Evolutionary conservation across 345 rosid genomes (phyloP).

Genomic region (Linum tenue): DNA sequence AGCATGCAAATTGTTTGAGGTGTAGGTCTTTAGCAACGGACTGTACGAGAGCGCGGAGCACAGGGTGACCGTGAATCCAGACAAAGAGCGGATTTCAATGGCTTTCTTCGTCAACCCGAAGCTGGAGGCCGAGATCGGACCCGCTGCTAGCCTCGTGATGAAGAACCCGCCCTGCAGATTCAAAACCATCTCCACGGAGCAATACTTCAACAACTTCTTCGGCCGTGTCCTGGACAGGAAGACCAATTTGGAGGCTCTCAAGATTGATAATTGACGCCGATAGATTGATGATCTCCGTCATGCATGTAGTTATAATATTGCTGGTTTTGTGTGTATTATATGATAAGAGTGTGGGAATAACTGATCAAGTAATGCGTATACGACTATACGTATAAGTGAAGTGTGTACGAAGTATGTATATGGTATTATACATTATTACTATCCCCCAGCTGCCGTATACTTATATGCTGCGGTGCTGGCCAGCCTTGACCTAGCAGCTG

Average conservation of each 20-base stretch:
- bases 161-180: background rate
- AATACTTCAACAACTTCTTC: background rate
- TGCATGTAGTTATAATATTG: no score
- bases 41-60: conserved; percentile 5
- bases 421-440: no score
- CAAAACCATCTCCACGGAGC: background rate
- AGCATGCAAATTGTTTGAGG: background rate
- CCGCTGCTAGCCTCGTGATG: background rate
- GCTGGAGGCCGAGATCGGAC: background rate
- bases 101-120: conserved; percentile 8
- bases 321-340: no score
- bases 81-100: conserved; percentile 8
- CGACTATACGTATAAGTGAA: no score
- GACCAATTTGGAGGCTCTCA: background rate
- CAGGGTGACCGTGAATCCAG: conserved; percentile 1
- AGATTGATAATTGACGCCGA: background rate
- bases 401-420: no score
- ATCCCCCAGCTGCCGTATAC: no score
- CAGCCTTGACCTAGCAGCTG: no score
- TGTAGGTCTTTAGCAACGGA: conserved; percentile 6
- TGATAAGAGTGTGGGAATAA: no score
- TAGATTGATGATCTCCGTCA: no score
- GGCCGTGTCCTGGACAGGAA: background rate
- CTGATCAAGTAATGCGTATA: no score
- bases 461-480: no score